Conservation (phyloP, 2,329 filamentous ascomycete species). For the Cytospora paraplurivora region DNA sequence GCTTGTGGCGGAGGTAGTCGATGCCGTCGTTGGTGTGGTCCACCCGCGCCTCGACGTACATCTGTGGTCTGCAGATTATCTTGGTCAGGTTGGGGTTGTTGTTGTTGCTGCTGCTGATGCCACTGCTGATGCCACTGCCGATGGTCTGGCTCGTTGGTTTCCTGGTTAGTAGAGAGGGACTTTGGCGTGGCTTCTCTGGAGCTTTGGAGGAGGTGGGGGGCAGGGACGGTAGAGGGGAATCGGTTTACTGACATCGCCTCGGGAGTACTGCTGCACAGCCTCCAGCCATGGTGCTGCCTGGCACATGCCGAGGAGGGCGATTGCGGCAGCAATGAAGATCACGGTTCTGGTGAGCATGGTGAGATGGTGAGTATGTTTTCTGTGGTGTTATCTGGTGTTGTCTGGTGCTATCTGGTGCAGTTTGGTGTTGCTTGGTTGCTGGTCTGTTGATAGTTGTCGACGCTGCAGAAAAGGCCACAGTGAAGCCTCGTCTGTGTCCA, state of each 20-base stretch:
- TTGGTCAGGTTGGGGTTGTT: conserved; percentile 6
- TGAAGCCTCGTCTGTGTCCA: too few species aligned
- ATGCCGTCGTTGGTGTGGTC: neutral
- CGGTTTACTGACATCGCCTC: neutral
- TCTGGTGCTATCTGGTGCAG: neutral
- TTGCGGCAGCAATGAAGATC: neutral
- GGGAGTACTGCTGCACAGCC: neutral
- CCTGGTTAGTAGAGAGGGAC: too few species aligned
- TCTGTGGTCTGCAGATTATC: conserved; percentile 13
- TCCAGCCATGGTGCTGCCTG: neutral
- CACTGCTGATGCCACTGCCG: too few species aligned
- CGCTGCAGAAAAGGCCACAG: too few species aligned
- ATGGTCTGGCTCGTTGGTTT: too few species aligned
- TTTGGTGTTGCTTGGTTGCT: neutral
- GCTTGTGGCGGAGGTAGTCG: neutral
- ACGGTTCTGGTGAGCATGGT: neutral
- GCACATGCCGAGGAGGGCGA: neutral
- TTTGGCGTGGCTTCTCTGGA: too few species aligned
- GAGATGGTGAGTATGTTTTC: neutral
- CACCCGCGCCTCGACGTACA: neutral
- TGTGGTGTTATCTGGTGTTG: neutral
- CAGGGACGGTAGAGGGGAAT: too few species aligned
- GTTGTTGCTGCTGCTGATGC: neutral
- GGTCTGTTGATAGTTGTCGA: too few species aligned
- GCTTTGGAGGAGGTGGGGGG: too few species aligned